A percentile compares a stretch with the other conserved stretches of the same genome.
These are phyloP conservation scores for Coniochaeta sp. DNA, from an alignment of 2,329 filamentous ascomycete species.

Conservation along the genomic window DNA sequence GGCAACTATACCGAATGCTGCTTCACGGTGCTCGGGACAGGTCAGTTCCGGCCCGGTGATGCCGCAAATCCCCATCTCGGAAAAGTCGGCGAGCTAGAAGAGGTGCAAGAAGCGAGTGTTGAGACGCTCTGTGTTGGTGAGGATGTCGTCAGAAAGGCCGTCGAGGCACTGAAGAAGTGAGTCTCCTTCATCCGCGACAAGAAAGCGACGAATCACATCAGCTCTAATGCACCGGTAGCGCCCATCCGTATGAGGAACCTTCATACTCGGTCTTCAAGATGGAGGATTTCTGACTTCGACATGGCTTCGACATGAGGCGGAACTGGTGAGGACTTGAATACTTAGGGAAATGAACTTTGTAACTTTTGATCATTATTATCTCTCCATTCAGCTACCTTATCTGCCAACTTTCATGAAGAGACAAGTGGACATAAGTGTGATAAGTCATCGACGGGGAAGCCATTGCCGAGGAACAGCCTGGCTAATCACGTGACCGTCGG, in stretches of 20 bases:
- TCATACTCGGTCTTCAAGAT: slow-evolving; percentile 39
- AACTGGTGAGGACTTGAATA: too few species aligned
- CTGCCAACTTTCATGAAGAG: too few species aligned
- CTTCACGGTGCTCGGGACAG: slow-evolving; percentile 45
- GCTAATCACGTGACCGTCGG: not conserved
- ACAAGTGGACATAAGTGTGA: not conserved
- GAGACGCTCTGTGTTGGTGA: slow-evolving; percentile 56
- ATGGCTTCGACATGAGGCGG: not conserved
- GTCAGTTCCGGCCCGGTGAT: slow-evolving; percentile 58
- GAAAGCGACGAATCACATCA: not conserved
- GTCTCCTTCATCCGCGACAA: slow-evolving; percentile 16
- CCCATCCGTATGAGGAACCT: slow-evolving; percentile 46
- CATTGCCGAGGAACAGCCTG: not conserved
- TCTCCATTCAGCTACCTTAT: too few species aligned
- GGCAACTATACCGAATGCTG: slow-evolving; percentile 50
- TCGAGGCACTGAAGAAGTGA: slow-evolving; percentile 58
- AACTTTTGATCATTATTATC: too few species aligned
- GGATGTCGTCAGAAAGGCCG: slow-evolving; percentile 46
- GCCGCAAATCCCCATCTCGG: slow-evolving; percentile 58
- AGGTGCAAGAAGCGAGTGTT: slow-evolving; percentile 51
- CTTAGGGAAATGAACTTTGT: too few species aligned
- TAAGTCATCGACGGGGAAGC: not conserved
- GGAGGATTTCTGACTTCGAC: slow-evolving; percentile 32
- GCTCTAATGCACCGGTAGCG: slow-evolving; percentile 17
- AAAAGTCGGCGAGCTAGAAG: slow-evolving; percentile 45